A percentile compares a stretch with the other conserved stretches of the same genome.
Evolutionary conservation across 2,329 filamentous ascomycete genomes (phyloP).

Genomic region (Venturia oleaginea): DNA sequence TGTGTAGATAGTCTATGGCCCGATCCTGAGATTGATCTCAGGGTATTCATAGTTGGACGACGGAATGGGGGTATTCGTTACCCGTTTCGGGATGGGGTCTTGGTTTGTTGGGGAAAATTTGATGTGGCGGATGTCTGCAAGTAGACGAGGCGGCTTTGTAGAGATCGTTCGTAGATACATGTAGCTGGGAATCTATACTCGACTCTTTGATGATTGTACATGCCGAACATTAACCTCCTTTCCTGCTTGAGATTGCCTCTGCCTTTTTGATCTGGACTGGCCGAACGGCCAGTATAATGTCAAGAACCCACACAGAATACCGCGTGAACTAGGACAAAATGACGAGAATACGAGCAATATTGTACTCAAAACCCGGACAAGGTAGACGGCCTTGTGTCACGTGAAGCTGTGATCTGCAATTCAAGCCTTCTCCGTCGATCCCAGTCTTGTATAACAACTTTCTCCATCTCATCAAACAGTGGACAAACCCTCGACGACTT

Average conservation of each 20-base stretch:
- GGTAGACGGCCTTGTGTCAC: no score
- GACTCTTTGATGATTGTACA: no score
- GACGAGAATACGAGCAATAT: no score
- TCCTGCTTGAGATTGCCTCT: no score
- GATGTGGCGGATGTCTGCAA: not conserved
- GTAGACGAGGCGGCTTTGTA: not conserved
- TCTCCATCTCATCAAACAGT: not conserved
- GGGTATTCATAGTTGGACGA: constrained; percentile 2
- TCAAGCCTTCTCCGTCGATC: not conserved
- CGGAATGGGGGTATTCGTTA: not conserved
- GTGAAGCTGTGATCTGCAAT: no score
- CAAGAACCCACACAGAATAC: no score
- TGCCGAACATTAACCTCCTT: no score
- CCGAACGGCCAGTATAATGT: no score
- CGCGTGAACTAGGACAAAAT: no score
- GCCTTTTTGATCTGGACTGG: no score
- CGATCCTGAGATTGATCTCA: not conserved
- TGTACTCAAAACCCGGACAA: no score
- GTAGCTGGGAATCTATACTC: not conserved
- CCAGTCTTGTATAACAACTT: not conserved
- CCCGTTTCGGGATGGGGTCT: not conserved
- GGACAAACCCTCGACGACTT: not conserved
- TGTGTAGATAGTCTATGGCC: constrained; percentile 6
- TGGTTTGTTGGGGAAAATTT: not conserved
- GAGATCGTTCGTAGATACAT: not conserved